Base-by-base conservation (phyloP, 768 basidiomycete species). In the Mycena floridula region DNA sequence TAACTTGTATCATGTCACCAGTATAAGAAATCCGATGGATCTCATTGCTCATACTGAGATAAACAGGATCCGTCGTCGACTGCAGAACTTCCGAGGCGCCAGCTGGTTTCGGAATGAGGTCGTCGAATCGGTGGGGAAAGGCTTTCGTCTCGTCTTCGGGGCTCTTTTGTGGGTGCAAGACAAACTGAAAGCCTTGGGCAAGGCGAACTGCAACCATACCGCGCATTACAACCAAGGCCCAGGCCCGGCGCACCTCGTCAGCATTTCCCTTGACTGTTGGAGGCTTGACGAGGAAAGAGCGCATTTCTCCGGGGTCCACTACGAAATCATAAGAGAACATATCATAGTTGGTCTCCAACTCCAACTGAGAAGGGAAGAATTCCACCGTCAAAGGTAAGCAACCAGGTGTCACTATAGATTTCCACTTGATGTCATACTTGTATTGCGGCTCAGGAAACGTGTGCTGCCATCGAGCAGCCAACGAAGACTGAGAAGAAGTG, bases 131-230 rank as follows among this genome's bases (percentile, higher is more conserved):
- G 24, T 77, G 64, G 37, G 73, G 54, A 8, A 58, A 46, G 45
- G 61, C 47, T 42, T 62, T 58, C 18, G 69, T 67, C 13, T 69
- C 62, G 39, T 45, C 20, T 36, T 57, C 47, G 2, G 55, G 50
- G 26, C 45, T 54, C 24, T 55, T 53, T 41, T 61, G 62, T 7
- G 77, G 72, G 20, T 73, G 71, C 15, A 93, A 66, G 18, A 96
- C 80, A 54, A 97, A 89, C 59, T 97, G 95, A 63, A 97, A 98
- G 18, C 94, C 94, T 61, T 97, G 92, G 11, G 88, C 82, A 11
- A 98, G 74, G 20, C 95, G 76, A 37, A 96, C 83, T 3, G 89
- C 91, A 1, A 89, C 89, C 88, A 98, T 94, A 25, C 89, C 91
- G 22, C 85, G 79, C 87, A 98, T 90, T 15, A 90, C 83, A 2